Conservation (phyloP, 768 basidiomycete species). For the Auricularia sp. region DNA sequence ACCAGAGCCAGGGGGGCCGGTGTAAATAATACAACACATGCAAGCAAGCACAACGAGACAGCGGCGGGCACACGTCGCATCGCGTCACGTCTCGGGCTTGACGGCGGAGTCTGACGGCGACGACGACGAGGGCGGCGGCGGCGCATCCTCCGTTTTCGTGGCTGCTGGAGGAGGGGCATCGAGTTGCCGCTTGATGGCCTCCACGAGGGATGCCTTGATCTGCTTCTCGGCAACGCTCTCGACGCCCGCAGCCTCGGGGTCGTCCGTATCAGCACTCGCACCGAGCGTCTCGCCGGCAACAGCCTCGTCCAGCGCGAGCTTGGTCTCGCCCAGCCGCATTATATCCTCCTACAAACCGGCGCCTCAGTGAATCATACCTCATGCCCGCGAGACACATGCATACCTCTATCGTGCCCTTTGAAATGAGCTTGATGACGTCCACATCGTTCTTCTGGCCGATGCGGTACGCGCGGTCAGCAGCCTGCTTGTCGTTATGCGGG, state of each 20-base stretch:
- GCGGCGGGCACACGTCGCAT: too few species aligned
- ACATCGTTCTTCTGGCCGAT: slow-evolving; percentile 93
- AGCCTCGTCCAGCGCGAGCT: slow-evolving; percentile 85
- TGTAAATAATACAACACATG: too few species aligned
- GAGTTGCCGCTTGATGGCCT: not conserved
- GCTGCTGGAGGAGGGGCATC: not conserved
- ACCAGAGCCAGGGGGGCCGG: too few species aligned
- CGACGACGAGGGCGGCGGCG: not conserved
- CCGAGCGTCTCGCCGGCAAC: slow-evolving; percentile 56
- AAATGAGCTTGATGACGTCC: slow-evolving; percentile 89
- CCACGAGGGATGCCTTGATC: slow-evolving; percentile 78
- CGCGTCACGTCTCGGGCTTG: not conserved
- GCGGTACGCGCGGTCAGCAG: slow-evolving; percentile 93
- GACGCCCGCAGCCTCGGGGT: slow-evolving; percentile 42
- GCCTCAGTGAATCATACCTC: not conserved
- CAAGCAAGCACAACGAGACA: too few species aligned
- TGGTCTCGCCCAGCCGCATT: slow-evolving; percentile 77
- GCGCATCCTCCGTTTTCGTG: not conserved
- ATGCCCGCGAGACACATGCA: not conserved
- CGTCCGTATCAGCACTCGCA: slow-evolving; percentile 18
- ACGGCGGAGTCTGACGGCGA: not conserved
- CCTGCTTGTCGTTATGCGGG: slow-evolving; percentile 94
- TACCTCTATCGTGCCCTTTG: slow-evolving; percentile 76
- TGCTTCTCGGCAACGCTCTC: slow-evolving; percentile 61
- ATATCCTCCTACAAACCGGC: slow-evolving; percentile 63